Percentiles rank a stretch among this genome's conserved stretches.
Evolutionary conservation across 345 rosid species (phyloP).

Genomic region (Euphorbia peplus): DNA sequence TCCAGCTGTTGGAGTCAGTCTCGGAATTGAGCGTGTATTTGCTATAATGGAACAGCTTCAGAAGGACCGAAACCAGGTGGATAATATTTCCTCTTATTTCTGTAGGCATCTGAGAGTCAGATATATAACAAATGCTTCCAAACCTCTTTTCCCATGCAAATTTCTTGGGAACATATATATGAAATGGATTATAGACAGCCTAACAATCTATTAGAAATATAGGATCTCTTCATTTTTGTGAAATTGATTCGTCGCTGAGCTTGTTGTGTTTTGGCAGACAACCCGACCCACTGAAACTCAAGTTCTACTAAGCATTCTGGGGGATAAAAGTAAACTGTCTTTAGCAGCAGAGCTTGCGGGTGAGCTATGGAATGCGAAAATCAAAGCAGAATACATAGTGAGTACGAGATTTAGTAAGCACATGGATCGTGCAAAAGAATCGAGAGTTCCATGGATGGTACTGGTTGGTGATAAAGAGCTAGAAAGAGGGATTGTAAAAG

Average conservation of each 20-base stretch:
- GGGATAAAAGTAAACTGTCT: conserved; percentile 42
- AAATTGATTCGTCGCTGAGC: neutral
- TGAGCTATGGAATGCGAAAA: conserved; percentile 54
- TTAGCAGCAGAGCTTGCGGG: conserved; percentile 63
- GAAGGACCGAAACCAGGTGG: conserved; percentile 64
- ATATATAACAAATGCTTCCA: neutral
- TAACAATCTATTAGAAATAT: neutral
- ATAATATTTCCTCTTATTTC: neutral
- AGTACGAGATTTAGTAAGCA: conserved; percentile 60
- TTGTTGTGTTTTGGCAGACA: conserved; percentile 32
- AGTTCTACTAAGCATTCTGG: conserved; percentile 58
- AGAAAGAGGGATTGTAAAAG: conserved; percentile 51
- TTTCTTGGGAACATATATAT: neutral
- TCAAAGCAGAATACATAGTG: conserved; percentile 67
- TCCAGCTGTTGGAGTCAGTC: conserved; percentile 92
- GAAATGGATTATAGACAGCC: neutral
- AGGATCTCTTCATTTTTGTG: neutral
- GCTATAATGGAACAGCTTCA: conserved; percentile 75
- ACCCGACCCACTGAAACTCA: conserved; percentile 74
- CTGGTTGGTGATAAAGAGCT: conserved; percentile 61
- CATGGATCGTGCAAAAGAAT: conserved; percentile 46
- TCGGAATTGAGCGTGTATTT: conserved; percentile 89
- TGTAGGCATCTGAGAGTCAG: neutral
- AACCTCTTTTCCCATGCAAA: neutral
- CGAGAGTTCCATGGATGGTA: conserved; percentile 61